Conservation (phyloP, 2,329 filamentous ascomycete species). For the Dendryphion nanum region DNA sequence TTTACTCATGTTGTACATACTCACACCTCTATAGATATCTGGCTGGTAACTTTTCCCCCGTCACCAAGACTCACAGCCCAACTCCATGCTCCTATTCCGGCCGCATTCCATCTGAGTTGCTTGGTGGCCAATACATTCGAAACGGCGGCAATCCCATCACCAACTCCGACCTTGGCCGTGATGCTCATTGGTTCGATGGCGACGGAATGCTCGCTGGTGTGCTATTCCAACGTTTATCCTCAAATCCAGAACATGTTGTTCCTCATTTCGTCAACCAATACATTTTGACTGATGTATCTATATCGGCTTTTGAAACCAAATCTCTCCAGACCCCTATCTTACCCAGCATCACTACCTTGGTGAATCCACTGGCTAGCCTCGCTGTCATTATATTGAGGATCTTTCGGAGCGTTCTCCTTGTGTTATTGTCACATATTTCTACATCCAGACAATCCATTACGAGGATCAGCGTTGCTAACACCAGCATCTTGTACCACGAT, state of each 20-base stretch:
- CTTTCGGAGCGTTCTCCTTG: constrained; percentile 57
- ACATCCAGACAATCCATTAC: constrained; percentile 59
- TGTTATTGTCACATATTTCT: constrained; percentile 57
- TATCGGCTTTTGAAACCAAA: constrained; percentile 51
- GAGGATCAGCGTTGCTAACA: constrained; percentile 71
- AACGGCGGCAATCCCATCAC: constrained; percentile 69
- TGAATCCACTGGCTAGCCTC: constrained; percentile 58
- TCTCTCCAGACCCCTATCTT: constrained; percentile 57
- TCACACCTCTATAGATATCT: constrained; percentile 50
- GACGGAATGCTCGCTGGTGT: constrained; percentile 74
- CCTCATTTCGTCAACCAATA: constrained; percentile 70
- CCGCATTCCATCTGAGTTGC: constrained; percentile 61
- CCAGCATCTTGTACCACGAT: constrained; percentile 65
- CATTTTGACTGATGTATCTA: constrained; percentile 64
- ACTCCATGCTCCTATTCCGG: constrained; percentile 60
- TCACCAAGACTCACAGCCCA: constrained; percentile 55
- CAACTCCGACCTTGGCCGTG: constrained; percentile 59
- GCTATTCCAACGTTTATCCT: constrained; percentile 49
- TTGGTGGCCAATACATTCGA: constrained; percentile 68
- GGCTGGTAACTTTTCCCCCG: constrained; percentile 68
- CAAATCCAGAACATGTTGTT: constrained; percentile 42
- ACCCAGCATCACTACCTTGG: constrained; percentile 66
- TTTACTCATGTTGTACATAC: not conserved
- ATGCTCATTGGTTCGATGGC: constrained; percentile 73
- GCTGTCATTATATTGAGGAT: constrained; percentile 53